Percentiles rank a stretch among this genome's conserved stretches.
phyloP scores from a whole-genome alignment of 768 basidiomycete genomes.

The Hygrocybe coccinea region DNA sequence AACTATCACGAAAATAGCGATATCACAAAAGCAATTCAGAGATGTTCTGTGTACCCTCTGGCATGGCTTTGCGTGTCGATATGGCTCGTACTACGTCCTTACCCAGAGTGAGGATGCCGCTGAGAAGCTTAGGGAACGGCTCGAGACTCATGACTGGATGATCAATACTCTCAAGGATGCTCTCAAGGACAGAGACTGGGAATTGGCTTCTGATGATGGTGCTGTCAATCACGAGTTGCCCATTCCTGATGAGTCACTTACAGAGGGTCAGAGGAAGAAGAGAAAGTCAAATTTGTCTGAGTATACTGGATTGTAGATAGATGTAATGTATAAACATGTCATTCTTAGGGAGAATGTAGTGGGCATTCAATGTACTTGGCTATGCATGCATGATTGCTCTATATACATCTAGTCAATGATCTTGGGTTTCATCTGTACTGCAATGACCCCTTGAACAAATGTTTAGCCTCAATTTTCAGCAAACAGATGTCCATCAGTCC shows the following conservation, averaged over 20 bases:
- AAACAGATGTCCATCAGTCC: too few species aligned
- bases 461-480: too few species aligned
- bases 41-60: not conserved
- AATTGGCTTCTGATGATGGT: not conserved
- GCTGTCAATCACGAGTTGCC: not conserved
- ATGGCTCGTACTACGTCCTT: not conserved
- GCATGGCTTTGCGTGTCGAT: not conserved
- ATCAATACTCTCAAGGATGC: not conserved
- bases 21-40: not conserved
- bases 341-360: too few species aligned
- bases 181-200: not conserved
- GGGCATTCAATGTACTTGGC: too few species aligned
- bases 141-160: not conserved
- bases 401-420: too few species aligned
- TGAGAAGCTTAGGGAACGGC: not conserved
- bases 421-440: too few species aligned
- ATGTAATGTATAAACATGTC: not conserved
- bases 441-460: too few species aligned
- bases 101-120: not conserved
- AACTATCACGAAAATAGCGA: conserved; percentile 1
- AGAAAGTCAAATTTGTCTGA: not conserved
- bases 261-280: not conserved
- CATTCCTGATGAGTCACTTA: not conserved
- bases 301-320: not conserved
- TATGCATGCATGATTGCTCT: too few species aligned